Base-by-base conservation (phyloP, 306 rosid species). In the Hippophae tibetana region DNA sequence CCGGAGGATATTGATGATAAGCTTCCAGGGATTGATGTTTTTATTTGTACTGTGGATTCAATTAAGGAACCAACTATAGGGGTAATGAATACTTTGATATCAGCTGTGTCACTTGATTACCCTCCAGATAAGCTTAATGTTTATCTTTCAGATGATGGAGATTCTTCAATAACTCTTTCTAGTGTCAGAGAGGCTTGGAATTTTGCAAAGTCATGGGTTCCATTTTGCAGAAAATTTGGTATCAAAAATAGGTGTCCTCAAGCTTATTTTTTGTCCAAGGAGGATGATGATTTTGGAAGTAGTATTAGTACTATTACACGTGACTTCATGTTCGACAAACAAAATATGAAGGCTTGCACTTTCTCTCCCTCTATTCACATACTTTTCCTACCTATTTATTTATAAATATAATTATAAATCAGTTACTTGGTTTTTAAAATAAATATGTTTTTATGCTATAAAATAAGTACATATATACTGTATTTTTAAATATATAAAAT, bases 91-190 rank as follows among this genome's bases (percentile, higher is more conserved):
- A 84, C 81, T 38, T 81, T 89, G 11, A 31, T 89, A 51, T 86
- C 97, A 4, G 86, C 85, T 61, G 74, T 89, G 85, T 84, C 87
- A 6, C 66, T 89, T 58, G 92, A 81, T 58, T 89, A 86, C 62
- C 92, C 92, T 0, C 65, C 72, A 7, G 66, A 84, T 49, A 89
- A 84, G 78, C 87, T 89, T 58, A 77, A 78, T 11, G 77, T 86
- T 42, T 89, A 86, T 67, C 76, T 89, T 6, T 89, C 95, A 0
- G 95, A 89, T 52, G 95, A 86, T 44, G 87, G 85, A 0, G 87
- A 81, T 48, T 86, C 89, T 4, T 47, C 58, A 7, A 9, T 81
- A 18, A 89, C 89, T 13, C 56, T 81, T 66, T 60, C 61, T 26
- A 81, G 63, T 1, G 68, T 83, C 78, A 81, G 51, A 54, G 70